Percentiles rank a stretch among this genome's conserved stretches.
Conservation (phyloP, 2,329 filamentous ascomycete genomes). For the Scytalidium sp. region DNA sequence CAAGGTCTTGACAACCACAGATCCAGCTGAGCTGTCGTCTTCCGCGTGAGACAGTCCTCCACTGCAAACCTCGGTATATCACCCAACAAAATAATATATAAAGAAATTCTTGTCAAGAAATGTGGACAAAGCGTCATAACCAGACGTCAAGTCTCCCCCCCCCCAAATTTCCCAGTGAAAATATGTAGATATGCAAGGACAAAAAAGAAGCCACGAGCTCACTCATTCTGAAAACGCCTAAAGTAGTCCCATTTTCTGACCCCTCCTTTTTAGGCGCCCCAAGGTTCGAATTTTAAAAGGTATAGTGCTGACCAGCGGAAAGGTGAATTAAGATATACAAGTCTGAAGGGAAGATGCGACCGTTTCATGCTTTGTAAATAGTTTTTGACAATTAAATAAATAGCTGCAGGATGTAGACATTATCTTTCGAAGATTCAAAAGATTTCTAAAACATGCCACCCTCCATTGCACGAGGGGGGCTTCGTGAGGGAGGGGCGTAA, state of each 20-base stretch:
- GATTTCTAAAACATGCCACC: conserved; percentile 26
- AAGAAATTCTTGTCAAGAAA: background rate
- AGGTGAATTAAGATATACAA: background rate
- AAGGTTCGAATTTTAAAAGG: background rate
- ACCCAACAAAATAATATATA: background rate
- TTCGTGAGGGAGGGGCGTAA: conserved; percentile 10
- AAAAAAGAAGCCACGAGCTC: background rate
- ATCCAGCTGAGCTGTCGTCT: background rate
- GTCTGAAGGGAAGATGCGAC: background rate
- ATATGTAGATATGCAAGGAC: background rate
- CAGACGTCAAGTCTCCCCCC: background rate
- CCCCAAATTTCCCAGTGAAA: background rate
- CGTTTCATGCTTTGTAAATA: background rate
- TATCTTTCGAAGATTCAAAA: background rate
- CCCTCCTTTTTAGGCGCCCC: background rate
- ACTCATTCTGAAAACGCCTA: background rate
- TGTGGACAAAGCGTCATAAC: background rate
- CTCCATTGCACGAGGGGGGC: conserved; percentile 14
- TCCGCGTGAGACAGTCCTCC: background rate
- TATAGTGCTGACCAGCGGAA: background rate
- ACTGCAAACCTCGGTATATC: background rate
- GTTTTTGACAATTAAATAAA: background rate
- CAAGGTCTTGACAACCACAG: background rate
- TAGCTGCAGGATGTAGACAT: background rate
- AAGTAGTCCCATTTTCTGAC: background rate